Conservation (phyloP, 176 grass and related monocot species). For the Typha latifolia region DNA sequence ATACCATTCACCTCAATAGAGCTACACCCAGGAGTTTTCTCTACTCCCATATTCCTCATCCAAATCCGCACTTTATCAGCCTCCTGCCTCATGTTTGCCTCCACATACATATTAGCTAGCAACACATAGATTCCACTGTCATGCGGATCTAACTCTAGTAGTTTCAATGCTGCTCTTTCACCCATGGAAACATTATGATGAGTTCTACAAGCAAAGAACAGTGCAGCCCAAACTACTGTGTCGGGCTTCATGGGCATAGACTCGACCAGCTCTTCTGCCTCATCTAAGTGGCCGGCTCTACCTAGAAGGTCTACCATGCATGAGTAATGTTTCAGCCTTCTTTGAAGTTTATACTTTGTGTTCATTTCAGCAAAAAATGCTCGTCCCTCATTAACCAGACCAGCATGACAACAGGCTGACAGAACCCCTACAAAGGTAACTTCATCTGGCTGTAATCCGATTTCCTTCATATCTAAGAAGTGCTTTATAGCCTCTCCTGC, state of each 20-base stretch:
- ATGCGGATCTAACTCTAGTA: constrained; percentile 53
- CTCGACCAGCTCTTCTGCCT: constrained; percentile 67
- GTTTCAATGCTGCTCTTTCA: constrained; percentile 50
- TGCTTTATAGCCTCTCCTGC: constrained; percentile 43
- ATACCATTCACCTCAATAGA: constrained; percentile 67
- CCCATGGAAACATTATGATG: constrained; percentile 57
- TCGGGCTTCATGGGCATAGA: constrained; percentile 63
- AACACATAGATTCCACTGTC: constrained; percentile 75
- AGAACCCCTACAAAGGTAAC: constrained; percentile 64
- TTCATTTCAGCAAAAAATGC: constrained; percentile 44
- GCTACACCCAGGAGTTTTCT: constrained; percentile 74
- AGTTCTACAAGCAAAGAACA: constrained; percentile 81
- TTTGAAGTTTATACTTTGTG: constrained; percentile 45
- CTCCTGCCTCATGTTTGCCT: constrained; percentile 60
- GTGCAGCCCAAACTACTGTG: constrained; percentile 53
- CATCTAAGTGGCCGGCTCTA: constrained; percentile 48
- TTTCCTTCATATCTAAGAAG: constrained; percentile 52
- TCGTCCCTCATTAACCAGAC: constrained; percentile 46
- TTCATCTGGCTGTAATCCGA: constrained; percentile 49
- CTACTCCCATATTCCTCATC: constrained; percentile 65
- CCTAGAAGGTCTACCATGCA: constrained; percentile 85
- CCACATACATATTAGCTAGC: constrained; percentile 68
- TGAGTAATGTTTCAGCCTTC: constrained; percentile 71
- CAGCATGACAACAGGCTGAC: constrained; percentile 72
- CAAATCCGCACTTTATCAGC: constrained; percentile 56